Conservation (phyloP, 805 yeast species). For the Pichia deserticola region DNA sequence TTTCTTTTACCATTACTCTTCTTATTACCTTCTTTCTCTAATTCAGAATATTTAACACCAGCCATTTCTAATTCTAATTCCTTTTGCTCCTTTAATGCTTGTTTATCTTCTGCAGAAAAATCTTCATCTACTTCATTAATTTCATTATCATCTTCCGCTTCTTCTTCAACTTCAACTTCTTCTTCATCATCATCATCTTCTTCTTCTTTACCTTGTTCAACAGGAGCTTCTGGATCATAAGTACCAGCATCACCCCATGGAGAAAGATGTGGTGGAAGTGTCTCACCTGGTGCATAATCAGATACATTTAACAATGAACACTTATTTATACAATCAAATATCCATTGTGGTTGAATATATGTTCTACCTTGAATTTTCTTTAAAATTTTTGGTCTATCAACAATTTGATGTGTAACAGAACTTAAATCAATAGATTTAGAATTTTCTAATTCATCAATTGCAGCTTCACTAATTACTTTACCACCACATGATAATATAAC, state of each 20-base stretch:
- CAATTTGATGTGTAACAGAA: slow-evolving; percentile 83
- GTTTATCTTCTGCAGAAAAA: slow-evolving; percentile 28
- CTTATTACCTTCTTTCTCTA: slow-evolving; percentile 24
- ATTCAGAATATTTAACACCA: slow-evolving; percentile 71
- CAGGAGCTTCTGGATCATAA: slow-evolving; percentile 70
- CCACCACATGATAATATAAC: slow-evolving; percentile 85
- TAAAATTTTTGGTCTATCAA: slow-evolving; percentile 79
- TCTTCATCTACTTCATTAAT: slow-evolving; percentile 48
- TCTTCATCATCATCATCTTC: slow-evolving; percentile 39
- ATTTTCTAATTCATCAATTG: slow-evolving; percentile 61
- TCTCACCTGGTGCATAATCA: slow-evolving; percentile 87
- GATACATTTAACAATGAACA: slow-evolving; percentile 67
- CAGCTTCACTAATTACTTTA: slow-evolving; percentile 73
- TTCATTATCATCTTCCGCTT: slow-evolving; percentile 46
- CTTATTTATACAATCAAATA: slow-evolving; percentile 85
- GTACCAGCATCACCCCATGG: slow-evolving; percentile 98
- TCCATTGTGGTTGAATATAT: slow-evolving; percentile 96
- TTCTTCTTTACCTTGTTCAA: slow-evolving; percentile 33
- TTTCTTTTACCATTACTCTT: slow-evolving; percentile 27
- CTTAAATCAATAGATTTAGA: slow-evolving; percentile 50
- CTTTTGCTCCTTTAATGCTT: slow-evolving; percentile 54
- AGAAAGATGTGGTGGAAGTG: slow-evolving; percentile 91
- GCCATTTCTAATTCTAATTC: slow-evolving; percentile 88
- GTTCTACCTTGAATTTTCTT: slow-evolving; percentile 85
- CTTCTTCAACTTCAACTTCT: slow-evolving; percentile 46